Evolutionary conservation across 495 filamentous ascomycete species (phyloP).

Genomic region (Staphylotrichum tortipilum): DNA sequence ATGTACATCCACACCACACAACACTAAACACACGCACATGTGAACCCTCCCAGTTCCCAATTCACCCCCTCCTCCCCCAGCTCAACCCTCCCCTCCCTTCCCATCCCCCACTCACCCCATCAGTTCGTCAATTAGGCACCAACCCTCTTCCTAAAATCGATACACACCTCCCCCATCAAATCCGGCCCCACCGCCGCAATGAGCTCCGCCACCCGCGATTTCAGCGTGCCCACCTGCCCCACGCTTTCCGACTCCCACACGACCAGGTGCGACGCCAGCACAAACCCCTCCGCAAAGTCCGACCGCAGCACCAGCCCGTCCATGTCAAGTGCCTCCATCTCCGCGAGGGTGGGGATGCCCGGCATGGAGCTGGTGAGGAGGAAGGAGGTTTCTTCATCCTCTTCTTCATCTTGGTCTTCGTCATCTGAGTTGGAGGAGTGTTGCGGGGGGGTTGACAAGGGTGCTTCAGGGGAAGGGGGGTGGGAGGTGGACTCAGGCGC

Average conservation of each 20-base stretch:
- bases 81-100: not conserved
- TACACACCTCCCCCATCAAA: slow-evolving; percentile 47
- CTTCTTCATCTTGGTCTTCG: slow-evolving; percentile 31
- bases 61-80: not conserved
- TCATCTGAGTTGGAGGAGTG: too few species aligned
- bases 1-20: not conserved
- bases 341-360: slow-evolving; percentile 56
- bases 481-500: not conserved
- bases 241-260: slow-evolving; percentile 57
- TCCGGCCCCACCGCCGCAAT: slow-evolving; percentile 68
- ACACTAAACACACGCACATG: not conserved
- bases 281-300: slow-evolving; percentile 21
- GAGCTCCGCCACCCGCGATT: slow-evolving; percentile 64
- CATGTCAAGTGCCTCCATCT: slow-evolving; percentile 57
- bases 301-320: slow-evolving; percentile 41
- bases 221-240: slow-evolving; percentile 44
- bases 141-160: slow-evolving; percentile 26
- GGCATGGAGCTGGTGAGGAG: slow-evolving; percentile 68
- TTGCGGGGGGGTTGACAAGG: too few species aligned
- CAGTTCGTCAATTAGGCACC: not conserved
- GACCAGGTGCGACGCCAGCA: slow-evolving; percentile 46
- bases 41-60: not conserved
- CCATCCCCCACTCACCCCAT: not conserved
- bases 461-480: not conserved
- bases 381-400: slow-evolving; percentile 40